Evolutionary conservation across 345 rosid genomes (phyloP).

Genomic region (Alliaria petiolata): DNA sequence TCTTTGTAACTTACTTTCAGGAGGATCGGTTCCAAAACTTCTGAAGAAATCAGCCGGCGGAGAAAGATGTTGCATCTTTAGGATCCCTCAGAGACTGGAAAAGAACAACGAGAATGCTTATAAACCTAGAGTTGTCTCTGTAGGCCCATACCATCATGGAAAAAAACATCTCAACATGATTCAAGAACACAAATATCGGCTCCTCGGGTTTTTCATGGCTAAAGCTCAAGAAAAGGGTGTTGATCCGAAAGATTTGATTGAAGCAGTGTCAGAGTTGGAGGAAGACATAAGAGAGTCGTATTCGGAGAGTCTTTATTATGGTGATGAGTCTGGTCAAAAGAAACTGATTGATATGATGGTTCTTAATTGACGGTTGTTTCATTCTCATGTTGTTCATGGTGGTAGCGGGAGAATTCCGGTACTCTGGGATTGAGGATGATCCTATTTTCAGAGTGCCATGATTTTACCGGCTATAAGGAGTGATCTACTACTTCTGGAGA

Average conservation of each 20-base stretch:
- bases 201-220: slow-evolving; percentile 16
- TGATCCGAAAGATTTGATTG: not conserved
- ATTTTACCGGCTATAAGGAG: not conserved
- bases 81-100: slow-evolving; percentile 34
- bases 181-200: slow-evolving; percentile 43
- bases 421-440: slow-evolving; percentile 28
- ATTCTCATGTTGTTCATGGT: slow-evolving; percentile 44
- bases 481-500: slow-evolving; percentile 5
- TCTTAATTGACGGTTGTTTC: slow-evolving; percentile 56
- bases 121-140: slow-evolving; percentile 40
- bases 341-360: slow-evolving; percentile 42
- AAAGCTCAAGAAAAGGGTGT: not conserved
- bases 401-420: slow-evolving; percentile 28
- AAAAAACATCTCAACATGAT: slow-evolving; percentile 31
- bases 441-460: slow-evolving; percentile 43
- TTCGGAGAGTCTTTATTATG: slow-evolving; percentile 10
- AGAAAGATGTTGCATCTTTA: slow-evolving; percentile 39
- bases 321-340: not conserved
- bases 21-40: slow-evolving; percentile 17
- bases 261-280: not conserved
- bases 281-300: not conserved
- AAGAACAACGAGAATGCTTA: slow-evolving; percentile 32
- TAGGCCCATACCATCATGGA: slow-evolving; percentile 48
- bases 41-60: slow-evolving; percentile 34
- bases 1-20: not conserved